Base-by-base conservation (phyloP, 2,329 filamentous ascomycete genomes). In the Lecanosticta acicola region DNA sequence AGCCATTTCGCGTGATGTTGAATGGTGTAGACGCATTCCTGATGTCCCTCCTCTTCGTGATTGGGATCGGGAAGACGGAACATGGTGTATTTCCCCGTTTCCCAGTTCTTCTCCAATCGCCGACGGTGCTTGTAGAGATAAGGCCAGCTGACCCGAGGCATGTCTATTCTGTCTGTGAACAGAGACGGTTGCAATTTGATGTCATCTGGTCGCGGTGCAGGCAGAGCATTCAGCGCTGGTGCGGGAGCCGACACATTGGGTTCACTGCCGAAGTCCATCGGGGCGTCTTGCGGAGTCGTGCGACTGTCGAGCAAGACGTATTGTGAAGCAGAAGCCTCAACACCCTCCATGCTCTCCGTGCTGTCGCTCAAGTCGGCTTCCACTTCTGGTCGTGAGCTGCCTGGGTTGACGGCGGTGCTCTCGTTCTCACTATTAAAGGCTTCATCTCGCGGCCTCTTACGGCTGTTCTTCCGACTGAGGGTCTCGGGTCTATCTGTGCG, bases 11-110 rank as follows among this genome's bases (percentile, higher is more conserved):
- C 77, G 43, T 84, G 84, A 61, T 91, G 94, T 65, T 98, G 91
- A 43, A 98, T 81, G 2, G 87, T 91, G 67, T 98, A 98, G 10
- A 98, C 89, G 65, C 90, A 97, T 62, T 97, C 91, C 16, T 76
- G 77, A 63, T 98, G 93, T 1, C 87, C 87, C 64, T 97, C 91
- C 24, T 86, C 77, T 1, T 81, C 81, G 59, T 89, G 76, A 32
- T 80, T 76, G 0, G 89, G 89, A 60, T 95, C 88, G 0, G 93
- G 93, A 1, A 98, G 77, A 63, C 94, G 88, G 60, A 97, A 97
- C 53, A 90, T 94, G 2, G 76, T 80, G 64, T 79, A 95, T 47
- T 81, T 84, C 3, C 87, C 90, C 16, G 82, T 77, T 48, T 87
- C 81, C 93, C 93, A 98, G 63, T 98, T 97, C 5, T 84, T 81